Conservation (phyloP, 306 rosid genomes). For the Elaeagnus macrophylla region DNA sequence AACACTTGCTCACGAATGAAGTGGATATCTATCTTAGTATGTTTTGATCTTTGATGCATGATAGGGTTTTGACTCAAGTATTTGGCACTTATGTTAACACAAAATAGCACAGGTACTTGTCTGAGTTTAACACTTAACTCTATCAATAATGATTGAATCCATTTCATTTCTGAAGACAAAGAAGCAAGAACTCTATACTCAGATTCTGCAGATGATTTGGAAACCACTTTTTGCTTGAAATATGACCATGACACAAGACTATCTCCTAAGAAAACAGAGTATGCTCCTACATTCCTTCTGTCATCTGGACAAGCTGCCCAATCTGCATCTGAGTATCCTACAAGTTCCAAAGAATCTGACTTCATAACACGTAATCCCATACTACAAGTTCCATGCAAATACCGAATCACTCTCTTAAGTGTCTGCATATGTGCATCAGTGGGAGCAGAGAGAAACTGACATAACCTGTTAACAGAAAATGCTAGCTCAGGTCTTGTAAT, state of each 20-base stretch:
- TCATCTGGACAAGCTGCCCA: no score
- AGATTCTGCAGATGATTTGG: not conserved
- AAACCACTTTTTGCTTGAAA: not conserved
- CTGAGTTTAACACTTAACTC: no score
- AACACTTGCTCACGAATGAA: no score
- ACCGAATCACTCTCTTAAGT: not conserved
- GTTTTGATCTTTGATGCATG: not conserved
- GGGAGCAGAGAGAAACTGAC: not conserved
- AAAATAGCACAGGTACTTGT: no score
- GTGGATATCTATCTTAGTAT: not conserved
- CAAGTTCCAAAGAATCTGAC: no score
- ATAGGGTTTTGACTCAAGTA: not conserved
- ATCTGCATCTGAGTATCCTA: no score
- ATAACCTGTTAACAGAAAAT: not conserved
- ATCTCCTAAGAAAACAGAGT: no score
- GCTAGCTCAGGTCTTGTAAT: not conserved
- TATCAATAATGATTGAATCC: no score
- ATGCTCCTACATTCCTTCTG: no score
- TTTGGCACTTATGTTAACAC: not conserved
- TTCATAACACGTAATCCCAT: not conserved
- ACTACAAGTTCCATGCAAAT: not conserved
- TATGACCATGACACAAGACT: not conserved
- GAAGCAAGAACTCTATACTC: not conserved
- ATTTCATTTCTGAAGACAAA: no score
- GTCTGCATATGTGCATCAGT: not conserved